Percentiles rank a stretch among this genome's conserved stretches.
phyloP scores from a whole-genome alignment of 2,329 filamentous ascomycete genomes.

The Fusarium gaditjirri region DNA sequence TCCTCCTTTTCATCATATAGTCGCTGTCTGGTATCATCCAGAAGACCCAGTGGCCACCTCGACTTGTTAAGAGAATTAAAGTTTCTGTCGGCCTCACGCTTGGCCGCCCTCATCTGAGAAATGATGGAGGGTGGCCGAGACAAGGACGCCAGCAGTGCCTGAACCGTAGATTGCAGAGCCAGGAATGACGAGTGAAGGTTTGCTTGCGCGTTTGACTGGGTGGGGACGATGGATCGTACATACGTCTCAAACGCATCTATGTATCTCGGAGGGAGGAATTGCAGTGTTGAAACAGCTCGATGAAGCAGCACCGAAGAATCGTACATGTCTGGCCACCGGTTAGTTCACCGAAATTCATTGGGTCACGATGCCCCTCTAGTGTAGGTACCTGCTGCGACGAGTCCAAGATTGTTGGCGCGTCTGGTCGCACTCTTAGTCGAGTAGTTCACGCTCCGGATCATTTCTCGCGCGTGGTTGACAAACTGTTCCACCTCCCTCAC shows the following conservation, averaged over 20 bases:
- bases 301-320: slow-evolving; percentile 70
- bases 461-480: slow-evolving; percentile 88
- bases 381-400: slow-evolving; percentile 67
- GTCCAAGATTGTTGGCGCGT: slow-evolving; percentile 77
- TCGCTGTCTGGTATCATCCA: slow-evolving; percentile 88
- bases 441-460: slow-evolving; percentile 84
- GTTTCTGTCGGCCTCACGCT: slow-evolving; percentile 81
- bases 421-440: slow-evolving; percentile 85
- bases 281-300: slow-evolving; percentile 63
- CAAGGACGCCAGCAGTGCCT: slow-evolving; percentile 82
- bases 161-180: slow-evolving; percentile 84
- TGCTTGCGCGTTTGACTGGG: slow-evolving; percentile 77
- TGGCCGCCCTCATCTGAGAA: slow-evolving; percentile 76
- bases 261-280: slow-evolving; percentile 76
- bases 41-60: slow-evolving; percentile 81
- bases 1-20: slow-evolving; percentile 86
- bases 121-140: slow-evolving; percentile 83
- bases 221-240: slow-evolving; percentile 70
- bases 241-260: slow-evolving; percentile 78
- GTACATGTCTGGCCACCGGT: slow-evolving; percentile 67
- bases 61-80: slow-evolving; percentile 79
- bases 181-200: slow-evolving; percentile 80
- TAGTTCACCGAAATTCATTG: slow-evolving; percentile 41
- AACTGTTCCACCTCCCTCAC: slow-evolving; percentile 93
- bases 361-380: neutral